These are phyloP conservation scores for Bolboschoenoplectus hybrid DNA, from an alignment of 202 grass and related monocot species.

Conservation along the genomic window DNA sequence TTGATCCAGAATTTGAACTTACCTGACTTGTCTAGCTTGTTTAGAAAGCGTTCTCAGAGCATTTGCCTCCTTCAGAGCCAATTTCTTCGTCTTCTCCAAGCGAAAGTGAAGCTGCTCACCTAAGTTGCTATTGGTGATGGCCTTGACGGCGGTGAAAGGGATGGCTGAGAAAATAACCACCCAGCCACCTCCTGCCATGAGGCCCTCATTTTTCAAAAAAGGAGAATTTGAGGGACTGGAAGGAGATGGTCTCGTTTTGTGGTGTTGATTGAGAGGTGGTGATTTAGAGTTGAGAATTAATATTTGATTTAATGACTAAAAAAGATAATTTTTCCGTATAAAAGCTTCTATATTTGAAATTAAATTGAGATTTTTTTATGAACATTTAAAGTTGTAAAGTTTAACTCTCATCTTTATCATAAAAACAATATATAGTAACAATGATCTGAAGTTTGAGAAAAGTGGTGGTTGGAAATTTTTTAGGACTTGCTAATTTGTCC, in stretches of 20 bases:
- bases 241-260: neutral
- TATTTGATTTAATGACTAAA: no score
- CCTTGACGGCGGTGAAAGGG: slow-evolving; percentile 93
- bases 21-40: slow-evolving; percentile 62
- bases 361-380: no score
- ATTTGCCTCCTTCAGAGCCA: slow-evolving; percentile 55
- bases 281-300: no score
- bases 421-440: no score
- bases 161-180: slow-evolving; percentile 87
- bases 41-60: slow-evolving; percentile 50
- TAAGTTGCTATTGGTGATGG: slow-evolving; percentile 68
- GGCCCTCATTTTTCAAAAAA: slow-evolving; percentile 26
- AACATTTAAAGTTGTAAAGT: no score
- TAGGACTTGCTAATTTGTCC: no score
- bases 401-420: no score
- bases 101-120: slow-evolving; percentile 61
- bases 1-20: neutral
- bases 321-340: no score
- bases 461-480: no score
- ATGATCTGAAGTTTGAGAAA: no score
- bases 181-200: slow-evolving; percentile 82
- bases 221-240: slow-evolving; percentile 4
- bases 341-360: no score
- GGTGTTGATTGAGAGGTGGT: neutral
- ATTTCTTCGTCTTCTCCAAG: slow-evolving; percentile 64